Base-by-base conservation (phyloP, 306 rosid genomes). In the Benincasa hispida region DNA sequence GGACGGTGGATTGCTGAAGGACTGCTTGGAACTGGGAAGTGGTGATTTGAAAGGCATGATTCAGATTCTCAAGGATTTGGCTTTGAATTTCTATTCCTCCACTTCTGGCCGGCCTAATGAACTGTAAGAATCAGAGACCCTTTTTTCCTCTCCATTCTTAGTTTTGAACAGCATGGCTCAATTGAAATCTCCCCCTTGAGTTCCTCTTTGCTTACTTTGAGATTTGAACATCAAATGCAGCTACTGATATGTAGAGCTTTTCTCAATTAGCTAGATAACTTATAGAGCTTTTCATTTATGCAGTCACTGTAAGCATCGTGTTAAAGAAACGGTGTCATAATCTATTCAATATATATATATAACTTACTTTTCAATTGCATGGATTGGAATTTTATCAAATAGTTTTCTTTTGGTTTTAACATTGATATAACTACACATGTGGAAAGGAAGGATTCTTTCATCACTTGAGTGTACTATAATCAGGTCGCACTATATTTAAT, bases 1-100 rank as follows among this genome's bases (percentile, higher is more conserved):
- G 81, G 86, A 90, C 27, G 98, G 97, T 19, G 93, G 84, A 48
- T 80, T 93, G 18, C 74, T 93, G n/a, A 87, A 69, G 84, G 98
- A 93, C 59, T 91, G 93, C 57, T 91, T 93, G 45, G 90, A 87
- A 78, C 8, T 93, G 82, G 93, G 92, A 18, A 79, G 83, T 81
- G 82, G 82, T 32, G 98, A 93, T 82, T 82, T 93, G 22, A 80
- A 84, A 76, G 90, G 88, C 21, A 75, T 91, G 76, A 73, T 91
- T 78, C 86, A 83, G 39, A 65, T 86, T 58, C 69, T 85, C 73
- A 89, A 85, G 82, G 93, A 93, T 80, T 74, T 90, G 80, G 82
- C 83, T n/a, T 22, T 81, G 45, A 83, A 86, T 61, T 85, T 84
- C 57, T 66, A 19, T 59, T 24, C 75, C 57, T 76, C 79, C 37